Conservation (phyloP, 176 grass and related monocot species). For the Puya raimondii region DNA sequence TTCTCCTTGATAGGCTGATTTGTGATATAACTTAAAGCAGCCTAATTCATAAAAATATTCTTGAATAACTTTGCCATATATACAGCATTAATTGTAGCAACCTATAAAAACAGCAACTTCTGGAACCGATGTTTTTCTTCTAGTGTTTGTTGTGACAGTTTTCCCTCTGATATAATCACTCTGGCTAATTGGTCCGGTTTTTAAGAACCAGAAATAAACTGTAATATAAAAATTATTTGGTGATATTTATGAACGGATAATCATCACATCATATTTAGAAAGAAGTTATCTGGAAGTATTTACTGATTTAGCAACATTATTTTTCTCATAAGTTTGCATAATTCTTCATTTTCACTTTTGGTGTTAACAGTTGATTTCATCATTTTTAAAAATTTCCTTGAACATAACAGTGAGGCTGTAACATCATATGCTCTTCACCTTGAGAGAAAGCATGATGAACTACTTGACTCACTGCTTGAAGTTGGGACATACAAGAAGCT, state of each 20-base stretch:
- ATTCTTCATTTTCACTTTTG: background rate
- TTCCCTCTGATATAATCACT: background rate
- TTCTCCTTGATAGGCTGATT: background rate
- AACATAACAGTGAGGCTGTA: slow-evolving; percentile 58
- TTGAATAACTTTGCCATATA: background rate
- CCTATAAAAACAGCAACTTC: background rate
- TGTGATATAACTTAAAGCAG: background rate
- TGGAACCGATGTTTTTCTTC: background rate
- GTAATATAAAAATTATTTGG: background rate
- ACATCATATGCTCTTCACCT: slow-evolving; percentile 82
- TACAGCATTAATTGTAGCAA: background rate
- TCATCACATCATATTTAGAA: background rate
- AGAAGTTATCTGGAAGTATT: background rate
- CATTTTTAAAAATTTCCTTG: background rate
- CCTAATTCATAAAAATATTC: background rate
- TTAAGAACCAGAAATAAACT: background rate
- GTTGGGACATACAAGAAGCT: slow-evolving; percentile 85
- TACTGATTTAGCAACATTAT: background rate
- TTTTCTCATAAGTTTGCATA: background rate
- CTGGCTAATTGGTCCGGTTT: background rate
- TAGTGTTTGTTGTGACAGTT: background rate
- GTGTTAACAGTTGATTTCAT: slow-evolving; percentile 10
- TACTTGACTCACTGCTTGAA: slow-evolving; percentile 82
- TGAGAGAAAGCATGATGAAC: slow-evolving; percentile 59
- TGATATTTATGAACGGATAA: background rate